These are phyloP conservation scores for Penicillium expansum DNA, from an alignment of 2,329 filamentous ascomycete species.

Conservation along the genomic window DNA sequence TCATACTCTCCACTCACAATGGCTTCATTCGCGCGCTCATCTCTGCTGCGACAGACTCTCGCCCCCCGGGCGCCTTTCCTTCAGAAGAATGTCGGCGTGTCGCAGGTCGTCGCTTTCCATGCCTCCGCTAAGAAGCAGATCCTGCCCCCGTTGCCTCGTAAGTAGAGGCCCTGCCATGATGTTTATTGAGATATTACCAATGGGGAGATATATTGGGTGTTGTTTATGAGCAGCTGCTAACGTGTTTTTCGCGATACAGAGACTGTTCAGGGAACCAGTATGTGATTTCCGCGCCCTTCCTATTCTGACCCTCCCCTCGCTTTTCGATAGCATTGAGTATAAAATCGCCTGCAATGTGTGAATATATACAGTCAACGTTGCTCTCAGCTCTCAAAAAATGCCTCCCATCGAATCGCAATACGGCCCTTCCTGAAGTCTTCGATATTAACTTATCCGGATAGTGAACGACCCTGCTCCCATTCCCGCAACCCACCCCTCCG, in stretches of 20 bases:
- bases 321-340: not conserved
- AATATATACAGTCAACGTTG: not conserved
- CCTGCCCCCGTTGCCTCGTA: constrained; percentile 82
- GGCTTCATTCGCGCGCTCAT: constrained; percentile 43
- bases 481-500: constrained; percentile 67
- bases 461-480: constrained; percentile 84
- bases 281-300: constrained; percentile 24
- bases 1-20: constrained; percentile 31
- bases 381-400: not conserved
- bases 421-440: not conserved
- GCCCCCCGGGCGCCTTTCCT: constrained; percentile 36
- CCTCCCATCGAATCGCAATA: not conserved
- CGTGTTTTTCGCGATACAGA: constrained; percentile 51
- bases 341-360: not conserved
- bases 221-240: constrained; percentile 43
- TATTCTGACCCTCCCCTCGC: constrained; percentile 3
- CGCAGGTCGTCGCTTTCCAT: constrained; percentile 78
- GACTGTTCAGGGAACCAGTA: constrained; percentile 72
- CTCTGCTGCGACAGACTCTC: constrained; percentile 38
- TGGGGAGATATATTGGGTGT: not conserved
- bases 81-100: constrained; percentile 37
- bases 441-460: constrained; percentile 33
- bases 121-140: constrained; percentile 72
- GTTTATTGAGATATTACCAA: not conserved
- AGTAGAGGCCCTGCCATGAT: constrained; percentile 38